These are phyloP conservation scores for Malbranchea cinnamomea DNA, from an alignment of 2,329 filamentous ascomycete species.

Conservation along the genomic window DNA sequence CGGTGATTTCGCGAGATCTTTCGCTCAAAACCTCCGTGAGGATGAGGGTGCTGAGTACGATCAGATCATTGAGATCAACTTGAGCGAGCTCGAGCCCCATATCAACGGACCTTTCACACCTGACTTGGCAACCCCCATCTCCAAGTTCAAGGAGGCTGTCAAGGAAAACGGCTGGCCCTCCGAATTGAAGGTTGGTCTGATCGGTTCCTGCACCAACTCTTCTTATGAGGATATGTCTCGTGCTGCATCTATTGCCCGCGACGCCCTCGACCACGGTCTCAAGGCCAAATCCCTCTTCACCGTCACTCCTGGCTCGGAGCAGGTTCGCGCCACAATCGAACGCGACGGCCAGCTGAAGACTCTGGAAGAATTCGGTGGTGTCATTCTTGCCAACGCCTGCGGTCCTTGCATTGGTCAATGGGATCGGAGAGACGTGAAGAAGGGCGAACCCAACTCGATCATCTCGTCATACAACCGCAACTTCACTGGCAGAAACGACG, in stretches of 20 bases:
- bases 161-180: slow-evolving; percentile 93
- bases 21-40: slow-evolving; percentile 70
- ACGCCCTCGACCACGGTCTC: slow-evolving; percentile 80
- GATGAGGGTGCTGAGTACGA: slow-evolving; percentile 93
- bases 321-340: slow-evolving; percentile 85
- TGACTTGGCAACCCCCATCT: slow-evolving; percentile 93
- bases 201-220: slow-evolving; percentile 96
- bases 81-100: slow-evolving; percentile 87
- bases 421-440: slow-evolving; percentile 86
- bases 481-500: slow-evolving; percentile 96
- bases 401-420: slow-evolving; percentile 89
- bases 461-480: slow-evolving; percentile 99
- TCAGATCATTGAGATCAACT: slow-evolving; percentile 89
- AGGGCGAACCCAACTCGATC: slow-evolving; percentile 92
- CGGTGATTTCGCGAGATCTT: slow-evolving; percentile 73
- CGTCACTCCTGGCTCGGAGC: slow-evolving; percentile 91
- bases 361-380: slow-evolving; percentile 89
- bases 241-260: slow-evolving; percentile 76
- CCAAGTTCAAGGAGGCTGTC: slow-evolving; percentile 89
- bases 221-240: slow-evolving; percentile 85
- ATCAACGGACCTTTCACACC: slow-evolving; percentile 99
- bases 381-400: slow-evolving; percentile 90
- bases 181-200: slow-evolving; percentile 90
- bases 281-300: slow-evolving; percentile 91
- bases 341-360: slow-evolving; percentile 85